Conservation (phyloP, 139 green algal species). For the Medakamo hakoo region DNA sequence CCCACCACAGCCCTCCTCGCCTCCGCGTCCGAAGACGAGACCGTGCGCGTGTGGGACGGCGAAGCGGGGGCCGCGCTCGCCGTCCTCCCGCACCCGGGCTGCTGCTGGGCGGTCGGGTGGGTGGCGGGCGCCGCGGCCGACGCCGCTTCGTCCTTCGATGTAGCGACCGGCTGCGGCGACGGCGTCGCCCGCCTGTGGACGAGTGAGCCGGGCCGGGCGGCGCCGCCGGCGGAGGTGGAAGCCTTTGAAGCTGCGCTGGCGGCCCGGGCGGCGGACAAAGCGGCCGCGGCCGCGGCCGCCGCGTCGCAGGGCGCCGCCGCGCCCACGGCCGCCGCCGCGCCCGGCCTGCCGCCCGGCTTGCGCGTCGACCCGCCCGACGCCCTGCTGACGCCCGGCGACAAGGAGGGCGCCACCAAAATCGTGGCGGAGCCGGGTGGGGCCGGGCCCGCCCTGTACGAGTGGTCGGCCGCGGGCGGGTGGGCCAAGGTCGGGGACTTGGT, state of each 20-base stretch:
- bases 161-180: slow-evolving; percentile 76
- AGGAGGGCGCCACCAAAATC: slow-evolving; percentile 45
- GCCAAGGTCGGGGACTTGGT: slow-evolving; percentile 80
- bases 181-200: slow-evolving; percentile 62
- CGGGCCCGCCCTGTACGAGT: slow-evolving; percentile 68
- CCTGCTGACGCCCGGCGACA: slow-evolving; percentile 29
- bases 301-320: slow-evolving; percentile 4
- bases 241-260: slow-evolving; percentile 11
- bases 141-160: too few relatives aligned
- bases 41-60: slow-evolving; percentile 42
- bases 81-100: background rate
- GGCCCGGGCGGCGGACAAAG: slow-evolving; percentile 2
- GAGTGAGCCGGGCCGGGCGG: slow-evolving; percentile 8
- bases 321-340: too few relatives aligned
- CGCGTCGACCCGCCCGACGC: slow-evolving; percentile 34
- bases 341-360: slow-evolving; percentile 30
- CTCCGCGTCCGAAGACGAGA: slow-evolving; percentile 80
- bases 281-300: slow-evolving; percentile 4
- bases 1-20: slow-evolving; percentile 23
- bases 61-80: too few relatives aligned
- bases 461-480: slow-evolving; percentile 41
- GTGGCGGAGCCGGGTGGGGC: slow-evolving; percentile 47
- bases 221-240: slow-evolving; percentile 18
- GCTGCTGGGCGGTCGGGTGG: slow-evolving; percentile 75
- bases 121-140: slow-evolving; percentile 36